A percentile compares a stretch with the other conserved stretches of the same genome.
These are phyloP conservation scores for Actinomucor elegans DNA, from an alignment of 371 early-diverging fungal genomes.

Conservation along the genomic window DNA sequence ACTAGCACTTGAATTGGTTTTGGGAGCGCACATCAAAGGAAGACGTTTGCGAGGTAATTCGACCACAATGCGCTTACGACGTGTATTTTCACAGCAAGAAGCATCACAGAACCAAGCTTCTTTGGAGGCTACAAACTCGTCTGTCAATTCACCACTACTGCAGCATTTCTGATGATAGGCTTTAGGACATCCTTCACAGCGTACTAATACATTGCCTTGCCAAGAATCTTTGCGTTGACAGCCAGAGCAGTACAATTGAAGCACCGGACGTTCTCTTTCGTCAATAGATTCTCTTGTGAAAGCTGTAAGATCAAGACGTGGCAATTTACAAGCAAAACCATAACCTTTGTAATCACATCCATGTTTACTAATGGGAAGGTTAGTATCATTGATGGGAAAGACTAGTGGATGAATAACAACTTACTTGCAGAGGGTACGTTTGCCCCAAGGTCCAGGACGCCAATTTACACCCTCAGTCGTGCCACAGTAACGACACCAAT, in stretches of 20 bases:
- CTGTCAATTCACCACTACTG: slow-evolving; percentile 47
- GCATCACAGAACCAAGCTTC: slow-evolving; percentile 75
- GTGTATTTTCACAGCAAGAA: slow-evolving; percentile 65
- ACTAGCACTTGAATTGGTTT: slow-evolving; percentile 9
- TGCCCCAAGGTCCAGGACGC: slow-evolving; percentile 95
- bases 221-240: slow-evolving; percentile 76
- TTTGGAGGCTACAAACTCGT: slow-evolving; percentile 43
- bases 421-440: slow-evolving; percentile 90
- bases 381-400: too few relatives aligned
- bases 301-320: slow-evolving; percentile 79
- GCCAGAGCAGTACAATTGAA: slow-evolving; percentile 80
- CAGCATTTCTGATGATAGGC: slow-evolving; percentile 78
- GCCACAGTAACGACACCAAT: slow-evolving; percentile 95
- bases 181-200: slow-evolving; percentile 87
- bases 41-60: slow-evolving; percentile 69
- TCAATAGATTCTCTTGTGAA: slow-evolving; percentile 75
- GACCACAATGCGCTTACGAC: slow-evolving; percentile 59
- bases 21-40: slow-evolving; percentile 70
- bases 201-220: slow-evolving; percentile 66
- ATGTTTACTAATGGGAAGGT: slow-evolving; percentile 80
- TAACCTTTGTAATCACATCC: slow-evolving; percentile 95
- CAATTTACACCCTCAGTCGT: slow-evolving; percentile 92
- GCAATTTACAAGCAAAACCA: slow-evolving; percentile 86
- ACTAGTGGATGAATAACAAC: too few relatives aligned
- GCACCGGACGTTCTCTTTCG: slow-evolving; percentile 81